Evolutionary conservation across 495 filamentous ascomycete genomes (phyloP), one percentile per base, ranked within the genome.

Genomic region (Chaetomidium leptoderma): DNA sequence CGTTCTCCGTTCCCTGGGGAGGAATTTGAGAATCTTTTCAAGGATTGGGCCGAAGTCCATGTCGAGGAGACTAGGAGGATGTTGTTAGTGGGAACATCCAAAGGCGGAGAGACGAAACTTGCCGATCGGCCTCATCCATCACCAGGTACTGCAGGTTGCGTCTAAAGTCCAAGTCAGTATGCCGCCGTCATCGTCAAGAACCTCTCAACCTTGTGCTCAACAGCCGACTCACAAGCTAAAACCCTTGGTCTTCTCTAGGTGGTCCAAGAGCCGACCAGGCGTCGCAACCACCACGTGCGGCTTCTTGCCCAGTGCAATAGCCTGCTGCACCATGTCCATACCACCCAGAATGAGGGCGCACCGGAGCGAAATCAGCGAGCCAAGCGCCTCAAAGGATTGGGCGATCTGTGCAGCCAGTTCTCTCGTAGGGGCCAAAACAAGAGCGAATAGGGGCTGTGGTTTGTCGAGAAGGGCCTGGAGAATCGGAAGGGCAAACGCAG

Each of bases 231-330:
- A 82, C 36, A 97, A 73, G 8, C 85, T 89, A 71, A 98, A 98
- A 9, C 93, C 92, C 69, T 95, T 96, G 7, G 93, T 98, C 68
- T 96, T 96, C 70, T 98, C 92, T 10, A 97, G 76, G 68, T 98
- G 93, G 64, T 98, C 93, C 3, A 97, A 77, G 11, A 98, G 73
- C 51, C 93, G 83, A 47, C 93, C 92, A 0, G 93, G 93, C 0
- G 93, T 96, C 0, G 92, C 93, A 17, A 90, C 85, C 33, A 96
- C 70, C 13, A 96, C 84, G 58, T 97, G 92, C 3, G 92, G 92
- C 57, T 90, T 92, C 79, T 95, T 96, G 8, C 86, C 89, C 2
- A 98, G 80, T 0, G 90, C 84, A 57, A 98, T 92, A 1, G 86
- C 71, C 68, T 98, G 93, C 1, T 90, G 78, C 0, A 96, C 85